phyloP scores from a whole-genome alignment of 805 yeast genomes.

The Kazachstania psychrophila region DNA sequence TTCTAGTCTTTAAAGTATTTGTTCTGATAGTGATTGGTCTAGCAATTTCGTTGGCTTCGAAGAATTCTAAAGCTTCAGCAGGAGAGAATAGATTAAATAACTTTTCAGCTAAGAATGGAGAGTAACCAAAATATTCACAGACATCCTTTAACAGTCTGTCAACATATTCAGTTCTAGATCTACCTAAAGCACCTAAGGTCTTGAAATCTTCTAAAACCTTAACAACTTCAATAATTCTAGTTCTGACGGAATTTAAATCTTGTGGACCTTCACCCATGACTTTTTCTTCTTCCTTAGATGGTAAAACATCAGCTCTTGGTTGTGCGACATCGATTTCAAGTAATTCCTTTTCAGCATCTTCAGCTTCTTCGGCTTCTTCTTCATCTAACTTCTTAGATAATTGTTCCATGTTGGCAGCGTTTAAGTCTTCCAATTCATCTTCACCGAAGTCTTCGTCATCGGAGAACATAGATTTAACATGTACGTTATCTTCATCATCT shows the following conservation, averaged over 20 bases:
- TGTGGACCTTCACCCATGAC: slow-evolving; percentile 48
- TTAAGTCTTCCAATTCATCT: slow-evolving; percentile 58
- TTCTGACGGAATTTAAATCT: slow-evolving; percentile 74
- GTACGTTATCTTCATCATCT: slow-evolving; percentile 28
- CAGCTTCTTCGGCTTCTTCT: slow-evolving; percentile 48
- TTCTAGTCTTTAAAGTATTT: slow-evolving; percentile 88
- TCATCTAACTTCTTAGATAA: slow-evolving; percentile 59
- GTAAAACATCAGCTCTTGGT: slow-evolving; percentile 71
- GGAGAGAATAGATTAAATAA: slow-evolving; percentile 87
- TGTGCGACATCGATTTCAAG: slow-evolving; percentile 49
- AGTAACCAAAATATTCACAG: slow-evolving; percentile 88
- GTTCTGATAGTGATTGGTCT: slow-evolving; percentile 96
- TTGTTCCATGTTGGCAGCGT: slow-evolving; percentile 78
- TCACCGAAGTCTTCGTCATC: slow-evolving; percentile 60
- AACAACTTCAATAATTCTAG: slow-evolving; percentile 91
- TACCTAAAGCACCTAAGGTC: slow-evolving; percentile 73
- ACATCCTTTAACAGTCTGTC: slow-evolving; percentile 76
- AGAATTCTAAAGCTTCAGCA: slow-evolving; percentile 93
- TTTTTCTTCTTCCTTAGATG: slow-evolving; percentile 57
- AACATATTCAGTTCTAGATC: slow-evolving; percentile 73
- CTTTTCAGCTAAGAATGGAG: slow-evolving; percentile 87
- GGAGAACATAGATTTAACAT: slow-evolving; percentile 64
- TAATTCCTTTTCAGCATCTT: slow-evolving; percentile 53
- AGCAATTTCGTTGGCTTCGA: slow-evolving; percentile 95
- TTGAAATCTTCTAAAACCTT: slow-evolving; percentile 88